Evolutionary conservation across 352 stramenopile species (phyloP), one percentile per base, ranked within the genome.

Genomic region (Pythium folliculosum): DNA sequence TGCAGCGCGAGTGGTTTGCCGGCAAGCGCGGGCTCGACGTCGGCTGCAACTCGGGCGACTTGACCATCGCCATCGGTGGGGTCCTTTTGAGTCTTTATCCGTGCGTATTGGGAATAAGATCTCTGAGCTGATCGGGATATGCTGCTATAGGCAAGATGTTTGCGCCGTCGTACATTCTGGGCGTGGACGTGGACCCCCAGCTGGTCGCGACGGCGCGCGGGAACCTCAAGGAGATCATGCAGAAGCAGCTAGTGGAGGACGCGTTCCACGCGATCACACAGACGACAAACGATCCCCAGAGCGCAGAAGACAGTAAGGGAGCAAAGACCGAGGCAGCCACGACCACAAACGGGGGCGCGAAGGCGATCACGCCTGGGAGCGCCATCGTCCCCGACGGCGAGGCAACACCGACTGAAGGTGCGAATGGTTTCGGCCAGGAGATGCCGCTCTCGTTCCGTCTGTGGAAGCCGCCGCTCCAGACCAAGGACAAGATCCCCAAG

Each of bases 31-130:
- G 77, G 0, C 71, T 94, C 13, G 87, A 94, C 51, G 86, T 95
- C 45, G 87, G 85, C 63, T 95, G 85, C 74, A 95, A 95, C 69
- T 87, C 84, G 3, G 87, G 87, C 14, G 77, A 90, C n/a, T 64
- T 95, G 21, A 94, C 87, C 0, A 83, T 92, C 19, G 72, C 84
- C 21, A 83, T 95, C 32, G 82, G 76, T n/a, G n/a, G n/a, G n/a
- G n/a, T n/a, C n/a, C n/a, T n/a, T n/a, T n/a, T n/a, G n/a, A n/a
- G n/a, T n/a, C n/a, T n/a, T n/a, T n/a, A n/a, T 86, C 69, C 60
- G 49, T 51, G 16, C 23, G 5, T 58, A 49, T 14, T 65, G 7
- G n/a, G n/a, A n/a, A n/a, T n/a, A n/a, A n/a, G n/a, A n/a, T n/a
- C n/a, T n/a, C n/a, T n/a, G 25, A n/a, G 7, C 30, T 62, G 10